Percentiles rank a stretch among this genome's conserved stretches.
phyloP scores from a whole-genome alignment of 2,329 filamentous ascomycete species.

The Didymosphaeria variabile region DNA sequence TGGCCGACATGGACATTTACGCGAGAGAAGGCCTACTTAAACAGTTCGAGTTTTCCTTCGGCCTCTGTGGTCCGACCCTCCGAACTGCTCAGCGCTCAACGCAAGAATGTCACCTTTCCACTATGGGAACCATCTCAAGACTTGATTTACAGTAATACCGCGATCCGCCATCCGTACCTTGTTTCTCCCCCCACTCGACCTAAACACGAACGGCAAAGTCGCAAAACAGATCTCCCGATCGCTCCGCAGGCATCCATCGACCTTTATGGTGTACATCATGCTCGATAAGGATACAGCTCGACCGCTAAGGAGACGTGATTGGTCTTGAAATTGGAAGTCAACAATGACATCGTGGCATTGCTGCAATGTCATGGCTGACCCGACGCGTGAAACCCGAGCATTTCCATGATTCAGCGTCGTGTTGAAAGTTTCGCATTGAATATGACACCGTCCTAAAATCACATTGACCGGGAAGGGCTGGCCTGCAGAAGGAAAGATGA shows the following conservation, averaged over 20 bases:
- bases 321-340: not conserved
- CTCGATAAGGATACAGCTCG: not conserved
- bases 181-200: not conserved
- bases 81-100: not conserved
- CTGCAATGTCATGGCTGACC: conserved; percentile 15
- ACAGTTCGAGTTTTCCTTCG: no score
- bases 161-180: not conserved
- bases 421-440: not conserved
- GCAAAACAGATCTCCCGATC: not conserved
- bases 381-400: conserved; percentile 5
- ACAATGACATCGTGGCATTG: conserved; percentile 8
- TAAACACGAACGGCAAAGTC: not conserved
- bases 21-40: no score
- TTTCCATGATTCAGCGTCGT: not conserved
- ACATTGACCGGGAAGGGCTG: not conserved
- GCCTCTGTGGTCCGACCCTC: no score
- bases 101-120: not conserved
- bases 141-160: not conserved
- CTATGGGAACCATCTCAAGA: not conserved
- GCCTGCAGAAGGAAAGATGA: not conserved
- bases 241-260: not conserved
- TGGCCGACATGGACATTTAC: no score
- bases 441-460: not conserved
- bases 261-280: not conserved
- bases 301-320: not conserved